These are phyloP conservation scores for Cladophialophora exuberans DNA, from an alignment of 2,329 filamentous ascomycete species.

Conservation along the genomic window DNA sequence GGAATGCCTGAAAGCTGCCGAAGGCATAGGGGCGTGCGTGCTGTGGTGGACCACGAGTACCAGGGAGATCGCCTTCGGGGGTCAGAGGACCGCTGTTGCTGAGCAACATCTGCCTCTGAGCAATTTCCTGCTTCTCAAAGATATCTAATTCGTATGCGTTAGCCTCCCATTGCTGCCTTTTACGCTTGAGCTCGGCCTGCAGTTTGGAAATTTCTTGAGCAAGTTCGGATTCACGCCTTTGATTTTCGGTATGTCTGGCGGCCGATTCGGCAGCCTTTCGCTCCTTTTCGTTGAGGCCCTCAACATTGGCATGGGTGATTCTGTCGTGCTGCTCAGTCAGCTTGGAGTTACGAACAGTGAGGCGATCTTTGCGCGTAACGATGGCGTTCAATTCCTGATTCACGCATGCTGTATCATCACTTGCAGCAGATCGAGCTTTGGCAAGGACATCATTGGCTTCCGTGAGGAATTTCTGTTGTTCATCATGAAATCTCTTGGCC, in stretches of 20 bases:
- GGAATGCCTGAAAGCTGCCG: slow-evolving; percentile 32
- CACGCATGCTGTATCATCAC: slow-evolving; percentile 54
- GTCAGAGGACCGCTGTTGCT: slow-evolving; percentile 52
- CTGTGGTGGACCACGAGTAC: slow-evolving; percentile 48
- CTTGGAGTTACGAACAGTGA: slow-evolving; percentile 59
- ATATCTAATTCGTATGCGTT: slow-evolving; percentile 40
- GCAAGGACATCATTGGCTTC: slow-evolving; percentile 55
- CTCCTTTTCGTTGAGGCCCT: slow-evolving; percentile 59
- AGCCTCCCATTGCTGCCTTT: slow-evolving; percentile 35
- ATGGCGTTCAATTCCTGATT: slow-evolving; percentile 41
- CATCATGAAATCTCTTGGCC: slow-evolving; percentile 59
- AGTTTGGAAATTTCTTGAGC: slow-evolving; percentile 45
- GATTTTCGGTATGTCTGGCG: slow-evolving; percentile 50
- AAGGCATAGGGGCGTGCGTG: slow-evolving; percentile 29
- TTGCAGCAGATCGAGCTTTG: slow-evolving; percentile 53
- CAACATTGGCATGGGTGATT: slow-evolving; percentile 61
- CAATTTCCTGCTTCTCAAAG: slow-evolving; percentile 30
- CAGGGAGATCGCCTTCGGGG: slow-evolving; percentile 64
- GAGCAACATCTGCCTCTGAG: slow-evolving; percentile 48
- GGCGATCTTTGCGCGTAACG: slow-evolving; percentile 61
- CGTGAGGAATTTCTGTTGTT: slow-evolving; percentile 56
- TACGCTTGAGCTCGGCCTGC: slow-evolving; percentile 40
- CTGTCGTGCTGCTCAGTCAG: slow-evolving; percentile 65
- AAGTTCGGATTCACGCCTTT: slow-evolving; percentile 47
- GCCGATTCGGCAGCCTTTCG: slow-evolving; percentile 52